These are phyloP conservation scores for Chamaenerion angustifolium DNA, from an alignment of 345 rosid genomes.

Conservation along the genomic window DNA sequence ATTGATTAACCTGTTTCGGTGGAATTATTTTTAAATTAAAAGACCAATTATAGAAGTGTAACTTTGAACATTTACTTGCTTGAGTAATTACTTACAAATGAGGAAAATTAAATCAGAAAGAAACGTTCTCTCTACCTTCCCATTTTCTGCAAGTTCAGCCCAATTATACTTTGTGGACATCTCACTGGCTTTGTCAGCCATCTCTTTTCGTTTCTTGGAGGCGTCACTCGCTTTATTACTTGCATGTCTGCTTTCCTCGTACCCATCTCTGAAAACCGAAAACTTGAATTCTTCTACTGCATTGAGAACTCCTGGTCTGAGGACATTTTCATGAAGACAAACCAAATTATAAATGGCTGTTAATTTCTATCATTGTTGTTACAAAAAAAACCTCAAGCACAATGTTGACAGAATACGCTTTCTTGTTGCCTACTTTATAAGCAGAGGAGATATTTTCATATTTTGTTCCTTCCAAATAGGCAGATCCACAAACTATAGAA, in stretches of 20 bases:
- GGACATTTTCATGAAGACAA: constrained; percentile 5
- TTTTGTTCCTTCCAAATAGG: no score
- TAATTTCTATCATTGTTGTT: no score
- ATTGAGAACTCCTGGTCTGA: constrained; percentile 51
- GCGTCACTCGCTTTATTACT: constrained; percentile 33
- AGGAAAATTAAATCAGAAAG: constrained; percentile 1
- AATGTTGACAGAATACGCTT: no score
- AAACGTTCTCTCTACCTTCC: constrained; percentile 39
- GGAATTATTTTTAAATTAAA: no score
- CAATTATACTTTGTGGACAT: constrained; percentile 41
- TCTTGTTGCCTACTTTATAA: no score
- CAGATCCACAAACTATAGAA: background rate
- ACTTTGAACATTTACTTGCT: no score
- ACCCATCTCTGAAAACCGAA: constrained; percentile 58
- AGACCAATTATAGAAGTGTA: no score
- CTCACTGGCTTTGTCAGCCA: constrained; percentile 30
- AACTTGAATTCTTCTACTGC: constrained; percentile 62
- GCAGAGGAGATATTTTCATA: no score
- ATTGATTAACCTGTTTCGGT: no score
- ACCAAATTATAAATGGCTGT: background rate
- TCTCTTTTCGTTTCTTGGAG: constrained; percentile 55
- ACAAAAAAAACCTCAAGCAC: no score
- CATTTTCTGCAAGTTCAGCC: constrained; percentile 62
- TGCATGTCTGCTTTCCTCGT: constrained; percentile 28
- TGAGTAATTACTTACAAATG: background rate